Percentiles rank a stretch among this genome's conserved stretches.
Evolutionary conservation across 352 stramenopile genomes (phyloP).

Genomic region (Thalassiosira hispida): DNA sequence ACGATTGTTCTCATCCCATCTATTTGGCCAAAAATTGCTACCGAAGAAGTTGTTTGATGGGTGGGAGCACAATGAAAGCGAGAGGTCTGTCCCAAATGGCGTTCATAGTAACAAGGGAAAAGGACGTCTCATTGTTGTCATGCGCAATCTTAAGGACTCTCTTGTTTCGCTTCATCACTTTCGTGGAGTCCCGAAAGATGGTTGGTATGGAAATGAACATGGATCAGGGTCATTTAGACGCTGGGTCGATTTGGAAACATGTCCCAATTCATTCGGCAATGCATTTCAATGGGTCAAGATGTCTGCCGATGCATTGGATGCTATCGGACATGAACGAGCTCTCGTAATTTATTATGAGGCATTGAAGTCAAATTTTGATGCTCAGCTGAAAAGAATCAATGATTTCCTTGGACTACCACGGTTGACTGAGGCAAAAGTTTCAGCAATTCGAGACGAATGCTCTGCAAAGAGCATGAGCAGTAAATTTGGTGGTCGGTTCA

Average conservation of each 20-base stretch:
- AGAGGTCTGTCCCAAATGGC: no score
- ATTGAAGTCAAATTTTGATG: constrained; percentile 22
- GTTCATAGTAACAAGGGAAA: no score
- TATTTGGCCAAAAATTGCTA: constrained; percentile 38
- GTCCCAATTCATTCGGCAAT: constrained; percentile 34
- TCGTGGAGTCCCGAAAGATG: constrained; percentile 19
- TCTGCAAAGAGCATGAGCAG: neutral
- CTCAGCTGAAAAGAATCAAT: constrained; percentile 19
- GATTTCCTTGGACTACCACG: constrained; percentile 21
- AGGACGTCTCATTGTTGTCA: constrained; percentile 43
- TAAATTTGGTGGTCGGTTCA: constrained; percentile 7
- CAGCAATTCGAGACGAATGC: constrained; percentile 13
- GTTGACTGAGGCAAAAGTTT: constrained; percentile 10
- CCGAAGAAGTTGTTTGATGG: constrained; percentile 33
- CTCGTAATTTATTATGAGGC: constrained; percentile 42
- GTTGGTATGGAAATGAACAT: constrained; percentile 37
- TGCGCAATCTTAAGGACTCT: constrained; percentile 49
- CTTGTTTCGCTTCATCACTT: constrained; percentile 39
- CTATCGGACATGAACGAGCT: constrained; percentile 4
- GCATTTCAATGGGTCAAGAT: constrained; percentile 26
- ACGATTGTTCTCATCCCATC: constrained; percentile 40
- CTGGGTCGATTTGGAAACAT: constrained; percentile 15
- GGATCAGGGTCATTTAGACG: constrained; percentile 30
- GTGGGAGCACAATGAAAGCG: neutral
- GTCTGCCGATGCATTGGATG: constrained; percentile 6